Evolutionary conservation across 257 asterid species (phyloP).

Genomic region (Capsicum pubescens): DNA sequence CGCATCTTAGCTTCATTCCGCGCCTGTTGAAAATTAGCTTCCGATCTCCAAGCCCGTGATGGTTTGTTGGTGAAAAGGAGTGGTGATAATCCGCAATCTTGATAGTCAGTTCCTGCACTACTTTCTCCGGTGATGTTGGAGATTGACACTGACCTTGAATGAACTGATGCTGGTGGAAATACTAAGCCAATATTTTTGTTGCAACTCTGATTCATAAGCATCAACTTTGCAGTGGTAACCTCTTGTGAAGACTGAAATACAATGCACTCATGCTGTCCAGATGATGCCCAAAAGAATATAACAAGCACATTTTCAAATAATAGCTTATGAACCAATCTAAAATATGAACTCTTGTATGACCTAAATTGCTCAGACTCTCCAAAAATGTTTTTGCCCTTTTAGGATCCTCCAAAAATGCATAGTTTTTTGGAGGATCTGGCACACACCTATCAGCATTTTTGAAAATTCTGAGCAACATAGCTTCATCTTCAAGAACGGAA

Average conservation of each 20-base stretch:
- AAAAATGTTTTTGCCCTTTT: too few species aligned
- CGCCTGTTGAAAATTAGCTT: constrained; percentile 56
- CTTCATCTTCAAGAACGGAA: neutral
- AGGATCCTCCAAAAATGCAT: neutral
- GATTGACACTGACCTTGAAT: constrained; percentile 48
- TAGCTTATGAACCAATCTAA: constrained; percentile 41
- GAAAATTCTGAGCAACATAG: neutral
- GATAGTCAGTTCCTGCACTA: constrained; percentile 57
- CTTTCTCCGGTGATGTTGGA: constrained; percentile 63
- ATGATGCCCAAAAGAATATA: constrained; percentile 16
- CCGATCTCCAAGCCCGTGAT: constrained; percentile 61
- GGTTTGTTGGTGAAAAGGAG: constrained; percentile 53
- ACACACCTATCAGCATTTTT: too few species aligned
- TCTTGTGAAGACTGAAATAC: constrained; percentile 44
- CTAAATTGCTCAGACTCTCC: neutral
- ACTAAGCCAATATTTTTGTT: constrained; percentile 42
- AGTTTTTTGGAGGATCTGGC: neutral
- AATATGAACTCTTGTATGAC: neutral
- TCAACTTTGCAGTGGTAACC: neutral
- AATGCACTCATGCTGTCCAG: constrained; percentile 58
- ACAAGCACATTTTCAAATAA: neutral
- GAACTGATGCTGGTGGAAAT: constrained; percentile 47
- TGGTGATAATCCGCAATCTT: constrained; percentile 68
- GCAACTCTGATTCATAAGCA: constrained; percentile 52
- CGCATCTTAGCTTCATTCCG: constrained; percentile 86